Percentiles rank a stretch among this genome's conserved stretches.
Conservation (phyloP, 2,329 filamentous ascomycete genomes). For the Diaporthe sp. region DNA sequence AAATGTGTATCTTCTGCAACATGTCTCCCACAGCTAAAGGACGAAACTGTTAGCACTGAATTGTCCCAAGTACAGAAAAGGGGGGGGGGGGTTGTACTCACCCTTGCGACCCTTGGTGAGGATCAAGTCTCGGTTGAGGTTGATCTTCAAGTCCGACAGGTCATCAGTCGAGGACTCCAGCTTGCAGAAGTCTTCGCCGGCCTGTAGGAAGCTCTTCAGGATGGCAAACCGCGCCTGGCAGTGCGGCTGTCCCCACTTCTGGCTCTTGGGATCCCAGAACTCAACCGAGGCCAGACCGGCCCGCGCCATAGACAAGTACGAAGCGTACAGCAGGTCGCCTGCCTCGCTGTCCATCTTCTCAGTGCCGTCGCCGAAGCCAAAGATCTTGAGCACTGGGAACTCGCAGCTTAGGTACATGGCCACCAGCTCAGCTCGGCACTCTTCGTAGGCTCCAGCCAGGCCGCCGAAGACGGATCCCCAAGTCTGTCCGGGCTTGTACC, state of each 20-base stretch:
- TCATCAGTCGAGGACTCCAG: constrained; percentile 81
- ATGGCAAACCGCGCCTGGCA: constrained; percentile 94
- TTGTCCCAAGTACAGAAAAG: not conserved
- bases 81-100: constrained; percentile 47
- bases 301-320: constrained; percentile 94
- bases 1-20: constrained; percentile 91
- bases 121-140: constrained; percentile 88
- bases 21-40: constrained; percentile 81
- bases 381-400: constrained; percentile 89
- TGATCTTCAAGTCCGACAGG: constrained; percentile 85
- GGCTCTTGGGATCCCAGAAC: constrained; percentile 92
- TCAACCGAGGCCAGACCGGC: constrained; percentile 91
- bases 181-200: constrained; percentile 88
- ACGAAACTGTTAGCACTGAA: constrained; percentile 23
- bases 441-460: constrained; percentile 90
- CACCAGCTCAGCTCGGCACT: constrained; percentile 94
- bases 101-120: constrained; percentile 82
- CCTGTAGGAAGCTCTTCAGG: constrained; percentile 85
- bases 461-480: constrained; percentile 94
- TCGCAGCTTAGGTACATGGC: constrained; percentile 93
- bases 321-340: constrained; percentile 88
- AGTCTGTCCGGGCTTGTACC: constrained; percentile 96
- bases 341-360: constrained; percentile 81
- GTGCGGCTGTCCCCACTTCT: constrained; percentile 94
- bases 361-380: constrained; percentile 87